Evolutionary conservation across 1,139 yeast species (phyloP), one percentile per base, ranked within the genome.

Genomic region (Lodderomyces oxycetoniae): DNA sequence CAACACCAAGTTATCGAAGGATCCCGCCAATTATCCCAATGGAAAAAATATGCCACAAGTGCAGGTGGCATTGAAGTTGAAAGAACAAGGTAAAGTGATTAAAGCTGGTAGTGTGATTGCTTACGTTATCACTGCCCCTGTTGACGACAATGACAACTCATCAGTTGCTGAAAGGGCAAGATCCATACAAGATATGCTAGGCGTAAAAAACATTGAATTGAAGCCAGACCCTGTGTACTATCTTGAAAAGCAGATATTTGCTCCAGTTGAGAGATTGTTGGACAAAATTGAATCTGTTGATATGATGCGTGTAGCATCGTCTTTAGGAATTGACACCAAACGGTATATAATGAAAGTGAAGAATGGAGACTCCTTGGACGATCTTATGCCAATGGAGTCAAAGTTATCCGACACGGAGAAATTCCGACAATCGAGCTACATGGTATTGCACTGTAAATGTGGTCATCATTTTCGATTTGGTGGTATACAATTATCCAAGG

Each of bases 31-130:
- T 35, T 83, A 83, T 50, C 87, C 88, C 5, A 78, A 77, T 45
- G 94, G 88, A 16, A 83, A 84, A 49, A 67, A 74, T 16, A 84
- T 86, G 89, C 96, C 98, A 2, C 88, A 89, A 21, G 96, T 93
- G 10, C 94, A 83, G 54, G 96, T 88, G 26, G 99, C 97, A 0
- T 65, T 86, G 41, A 72, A 94, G 47, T 69, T 87, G 56, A 68
- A 85, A 44, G 75, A 73, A 8, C 79, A 77, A 45, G 97, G 97
- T 24, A 89, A 87, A 48, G 79, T 84, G 27, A 75, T 93, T 38
- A 81, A 81, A 44, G 91, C 94, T 2, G 96, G 95, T 20, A 84
- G 83, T 50, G 97, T 93, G 32, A 81, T 93, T 35, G 84, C 96
- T 0, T 93, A 73, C 61, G 84, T 91, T 24, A 80, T 91, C 27